Evolutionary conservation across 768 basidiomycete genomes (phyloP).

Genomic region (Amanita rubescens): DNA sequence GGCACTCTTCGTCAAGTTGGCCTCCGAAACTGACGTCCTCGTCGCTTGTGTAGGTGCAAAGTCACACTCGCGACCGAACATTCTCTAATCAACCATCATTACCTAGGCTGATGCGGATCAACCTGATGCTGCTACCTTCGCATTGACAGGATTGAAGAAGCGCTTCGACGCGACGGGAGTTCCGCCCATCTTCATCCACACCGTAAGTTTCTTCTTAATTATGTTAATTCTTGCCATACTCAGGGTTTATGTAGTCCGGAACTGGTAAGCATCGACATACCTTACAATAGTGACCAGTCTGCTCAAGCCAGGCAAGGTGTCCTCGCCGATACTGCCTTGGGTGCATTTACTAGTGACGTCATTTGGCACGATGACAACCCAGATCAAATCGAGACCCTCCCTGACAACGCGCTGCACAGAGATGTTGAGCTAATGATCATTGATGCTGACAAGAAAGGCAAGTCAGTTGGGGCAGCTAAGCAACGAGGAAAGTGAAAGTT

Average conservation of each 20-base stretch:
- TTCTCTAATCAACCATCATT: neutral
- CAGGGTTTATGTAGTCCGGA: slow-evolving; percentile 33
- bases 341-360: slow-evolving; percentile 24
- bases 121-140: slow-evolving; percentile 33
- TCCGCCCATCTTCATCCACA: slow-evolving; percentile 50
- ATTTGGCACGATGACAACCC: slow-evolving; percentile 45
- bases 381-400: slow-evolving; percentile 38
- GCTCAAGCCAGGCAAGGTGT: slow-evolving; percentile 13
- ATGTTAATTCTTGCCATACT: neutral
- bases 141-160: slow-evolving; percentile 46
- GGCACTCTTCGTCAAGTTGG: slow-evolving; percentile 33
- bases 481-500: neutral
- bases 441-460: slow-evolving; percentile 42
- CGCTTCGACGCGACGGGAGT: slow-evolving; percentile 33
- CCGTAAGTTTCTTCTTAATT: slow-evolving; percentile 32
- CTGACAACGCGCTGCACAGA: slow-evolving; percentile 39
- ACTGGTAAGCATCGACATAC: slow-evolving; percentile 23
- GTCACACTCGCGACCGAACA: slow-evolving; percentile 29
- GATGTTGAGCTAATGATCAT: slow-evolving; percentile 40
- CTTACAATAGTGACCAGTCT: neutral
- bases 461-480: neutral
- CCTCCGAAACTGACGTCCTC: slow-evolving; percentile 34
- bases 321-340: slow-evolving; percentile 36
- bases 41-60: neutral
- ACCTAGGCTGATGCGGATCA: slow-evolving; percentile 37